Conservation (phyloP, 1,139 yeast species). For the Hansenula sp. region DNA sequence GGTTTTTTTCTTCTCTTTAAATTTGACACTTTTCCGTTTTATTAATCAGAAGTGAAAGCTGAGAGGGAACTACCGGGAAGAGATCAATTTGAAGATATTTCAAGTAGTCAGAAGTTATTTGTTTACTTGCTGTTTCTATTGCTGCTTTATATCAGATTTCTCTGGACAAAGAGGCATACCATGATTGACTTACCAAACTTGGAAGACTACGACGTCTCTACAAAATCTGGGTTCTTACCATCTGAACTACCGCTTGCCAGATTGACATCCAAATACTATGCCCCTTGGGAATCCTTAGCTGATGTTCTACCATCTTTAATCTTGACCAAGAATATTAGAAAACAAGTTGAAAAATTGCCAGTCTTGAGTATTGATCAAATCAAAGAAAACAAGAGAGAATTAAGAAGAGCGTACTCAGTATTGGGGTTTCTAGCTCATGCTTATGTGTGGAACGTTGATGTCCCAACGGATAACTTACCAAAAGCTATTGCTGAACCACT, state of each 20-base stretch:
- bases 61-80: not conserved
- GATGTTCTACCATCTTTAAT: slow-evolving; percentile 68
- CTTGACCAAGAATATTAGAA: slow-evolving; percentile 58
- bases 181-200: slow-evolving; percentile 41
- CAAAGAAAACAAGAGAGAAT: slow-evolving; percentile 39
- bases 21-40: not conserved
- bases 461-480: slow-evolving; percentile 68
- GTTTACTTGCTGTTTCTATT: too few relatives aligned
- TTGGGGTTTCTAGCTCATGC: slow-evolving; percentile 82
- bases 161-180: slow-evolving; percentile 3
- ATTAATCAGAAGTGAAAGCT: too few relatives aligned
- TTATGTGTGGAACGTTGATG: slow-evolving; percentile 80
- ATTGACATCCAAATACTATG: slow-evolving; percentile 59
- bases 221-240: slow-evolving; percentile 76
- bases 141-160: not conserved
- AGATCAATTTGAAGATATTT: not conserved
- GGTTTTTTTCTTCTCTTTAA: not conserved
- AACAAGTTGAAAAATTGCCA: slow-evolving; percentile 58
- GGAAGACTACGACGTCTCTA: slow-evolving; percentile 67
- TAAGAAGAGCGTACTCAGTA: slow-evolving; percentile 76
- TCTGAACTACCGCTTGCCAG: slow-evolving; percentile 54
- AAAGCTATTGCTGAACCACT: slow-evolving; percentile 67
- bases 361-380: slow-evolving; percentile 44
- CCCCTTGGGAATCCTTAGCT: slow-evolving; percentile 76
- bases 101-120: too few relatives aligned